Evolutionary conservation across 1,284 basidiomycete species (phyloP).

Genomic region (Boletus hoseneyae): DNA sequence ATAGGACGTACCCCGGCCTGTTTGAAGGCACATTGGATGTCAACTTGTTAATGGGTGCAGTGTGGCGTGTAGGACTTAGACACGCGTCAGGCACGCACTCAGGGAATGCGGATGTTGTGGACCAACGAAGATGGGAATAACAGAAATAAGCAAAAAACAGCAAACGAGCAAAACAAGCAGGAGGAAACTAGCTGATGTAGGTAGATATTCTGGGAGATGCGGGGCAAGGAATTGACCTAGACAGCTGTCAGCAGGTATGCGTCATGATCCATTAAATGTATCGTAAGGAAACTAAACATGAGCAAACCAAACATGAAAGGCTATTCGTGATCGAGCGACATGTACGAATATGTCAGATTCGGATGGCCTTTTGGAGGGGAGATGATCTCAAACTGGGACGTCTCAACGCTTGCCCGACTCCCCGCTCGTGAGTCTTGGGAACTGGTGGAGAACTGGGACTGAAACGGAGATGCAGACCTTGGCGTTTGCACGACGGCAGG

Average conservation of each 20-base stretch:
- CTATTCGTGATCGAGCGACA: slow-evolving; percentile 38
- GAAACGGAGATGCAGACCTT: slow-evolving; percentile 31
- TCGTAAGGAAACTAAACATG: slow-evolving; percentile 15
- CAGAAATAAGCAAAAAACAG: slow-evolving; percentile 14
- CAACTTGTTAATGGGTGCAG: not conserved
- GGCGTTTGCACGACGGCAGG: slow-evolving; percentile 20
- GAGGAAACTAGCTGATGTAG: slow-evolving; percentile 16
- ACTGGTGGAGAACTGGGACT: slow-evolving; percentile 22
- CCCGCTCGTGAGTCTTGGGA: slow-evolving; percentile 34
- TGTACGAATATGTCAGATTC: slow-evolving; percentile 39
- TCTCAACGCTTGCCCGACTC: slow-evolving; percentile 28
- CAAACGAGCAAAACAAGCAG: slow-evolving; percentile 22
- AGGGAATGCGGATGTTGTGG: slow-evolving; percentile 12
- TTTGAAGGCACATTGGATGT: too few species aligned
- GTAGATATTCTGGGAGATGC: slow-evolving; percentile 6
- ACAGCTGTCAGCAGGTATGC: slow-evolving; percentile 11
- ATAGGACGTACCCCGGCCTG: too few species aligned
- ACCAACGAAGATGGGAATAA: slow-evolving; percentile 16
- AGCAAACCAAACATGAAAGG: slow-evolving; percentile 14
- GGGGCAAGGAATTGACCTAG: slow-evolving; percentile 5
- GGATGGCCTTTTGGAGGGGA: slow-evolving; percentile 23
- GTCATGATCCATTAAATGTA: slow-evolving; percentile 9
- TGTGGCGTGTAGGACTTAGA: slow-evolving; percentile 9
- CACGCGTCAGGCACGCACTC: slow-evolving; percentile 19
- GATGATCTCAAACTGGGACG: slow-evolving; percentile 28